Evolutionary conservation across 345 rosid species (phyloP), one percentile per base, ranked within the genome.

Genomic region (Syzygium oleosum): DNA sequence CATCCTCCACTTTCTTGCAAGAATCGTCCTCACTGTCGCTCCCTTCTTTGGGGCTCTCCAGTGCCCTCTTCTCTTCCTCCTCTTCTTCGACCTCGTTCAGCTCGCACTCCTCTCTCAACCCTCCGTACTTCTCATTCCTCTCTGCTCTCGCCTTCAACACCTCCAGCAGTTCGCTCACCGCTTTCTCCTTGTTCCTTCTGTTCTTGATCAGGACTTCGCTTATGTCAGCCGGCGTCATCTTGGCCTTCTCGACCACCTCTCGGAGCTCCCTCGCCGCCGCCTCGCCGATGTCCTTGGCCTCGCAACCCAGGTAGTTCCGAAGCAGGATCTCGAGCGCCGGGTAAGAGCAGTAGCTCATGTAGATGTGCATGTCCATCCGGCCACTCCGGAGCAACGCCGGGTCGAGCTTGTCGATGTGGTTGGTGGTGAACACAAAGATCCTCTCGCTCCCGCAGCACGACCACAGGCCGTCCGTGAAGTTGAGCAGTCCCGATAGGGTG

Each of bases 401-500:
- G 65, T 58, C 65, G 15, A 58, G 65, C 65, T 58, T 58, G 0
- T 58, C 31, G 31, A 58, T 58, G 65, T 58, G 15, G 31, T 58
- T 25, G 31, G 65, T 58, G 65, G 65, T 58, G 65, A 58, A 58
- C 65, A 58, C 65, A 0, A 58, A 58, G 65, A 58, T 58, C 15
- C 7, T 6, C 31, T 97, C 99, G 87, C 98, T 96, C 13, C 99
- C 99, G 85, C 99, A 96, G 78, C 99, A 96, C 14, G 99, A 96
- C 99, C 99, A 97, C 56, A 97, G 88, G 88, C 99, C 99, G 54
- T 97, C 98, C 7, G 98, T 95, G 90, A 97, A 97, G 90, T 97
- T 97, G 93, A 97, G 85, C 87, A 97, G 88, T 87, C 99, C 99
- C 12, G 98, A 97, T 52, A 97, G 89, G 3, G 99, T 97, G 14